phyloP scores from a whole-genome alignment of 805 yeast genomes.

The Zygosaccharomyces gambellarensis region DNA sequence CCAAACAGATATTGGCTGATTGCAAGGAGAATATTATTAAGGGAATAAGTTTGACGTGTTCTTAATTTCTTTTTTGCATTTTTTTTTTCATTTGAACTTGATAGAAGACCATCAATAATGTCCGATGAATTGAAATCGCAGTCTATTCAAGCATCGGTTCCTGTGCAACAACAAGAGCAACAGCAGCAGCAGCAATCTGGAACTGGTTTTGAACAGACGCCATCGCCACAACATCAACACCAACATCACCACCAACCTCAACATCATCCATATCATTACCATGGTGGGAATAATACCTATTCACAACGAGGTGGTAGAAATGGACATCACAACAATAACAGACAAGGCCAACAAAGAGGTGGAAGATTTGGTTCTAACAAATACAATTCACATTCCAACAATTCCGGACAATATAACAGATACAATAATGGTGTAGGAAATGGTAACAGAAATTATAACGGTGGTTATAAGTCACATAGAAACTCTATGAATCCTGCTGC shows the following conservation, averaged over 20 bases:
- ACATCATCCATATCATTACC: conserved; percentile 7
- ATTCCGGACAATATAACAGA: conserved; percentile 12
- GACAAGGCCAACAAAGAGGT: conserved; percentile 14
- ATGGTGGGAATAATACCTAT: conserved; percentile 6
- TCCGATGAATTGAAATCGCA: conserved; percentile 13
- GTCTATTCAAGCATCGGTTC: conserved; percentile 5
- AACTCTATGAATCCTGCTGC: conserved; percentile 12
- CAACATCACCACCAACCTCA: conserved; percentile 9
- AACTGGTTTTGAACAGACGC: background rate
- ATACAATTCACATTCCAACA: conserved; percentile 10
- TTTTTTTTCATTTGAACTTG: background rate
- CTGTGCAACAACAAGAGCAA: conserved; percentile 8
- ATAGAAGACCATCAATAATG: conserved; percentile 9
- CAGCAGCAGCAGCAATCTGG: conserved; percentile 2
- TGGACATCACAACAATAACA: conserved; percentile 5
- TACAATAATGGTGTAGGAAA: conserved; percentile 13
- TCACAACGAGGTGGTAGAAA: conserved; percentile 13
- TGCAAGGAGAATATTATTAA: background rate
- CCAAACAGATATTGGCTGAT: background rate
- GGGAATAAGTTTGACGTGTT: background rate
- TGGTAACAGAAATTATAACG: conserved; percentile 9
- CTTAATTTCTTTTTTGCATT: background rate
- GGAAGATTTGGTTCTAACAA: conserved; percentile 15
- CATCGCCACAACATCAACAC: background rate
- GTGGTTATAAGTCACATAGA: conserved; percentile 14